Evolutionary conservation across 1,284 basidiomycete genomes (phyloP).

Genomic region (Chalciporus sp.): DNA sequence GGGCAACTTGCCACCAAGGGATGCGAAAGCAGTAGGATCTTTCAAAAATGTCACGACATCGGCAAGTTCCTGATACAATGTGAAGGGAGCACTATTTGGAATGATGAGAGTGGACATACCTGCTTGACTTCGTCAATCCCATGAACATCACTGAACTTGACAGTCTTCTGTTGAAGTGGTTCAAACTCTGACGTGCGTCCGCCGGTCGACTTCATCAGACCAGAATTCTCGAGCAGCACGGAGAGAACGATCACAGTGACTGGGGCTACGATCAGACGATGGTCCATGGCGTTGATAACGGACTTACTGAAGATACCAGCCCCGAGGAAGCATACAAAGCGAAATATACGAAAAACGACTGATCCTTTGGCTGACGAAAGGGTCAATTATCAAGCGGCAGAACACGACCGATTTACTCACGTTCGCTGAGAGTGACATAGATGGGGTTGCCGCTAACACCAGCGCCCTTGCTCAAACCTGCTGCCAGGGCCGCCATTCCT

Average conservation of each 20-base stretch:
- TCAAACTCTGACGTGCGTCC: conserved; percentile 78
- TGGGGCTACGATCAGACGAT: conserved; percentile 30
- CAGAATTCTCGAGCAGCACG: conserved; percentile 89
- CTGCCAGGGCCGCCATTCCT: conserved; percentile 44
- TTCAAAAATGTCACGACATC: conserved; percentile 94
- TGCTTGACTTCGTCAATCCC: conserved; percentile 94
- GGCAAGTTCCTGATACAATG: conserved; percentile 70
- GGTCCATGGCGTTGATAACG: neutral
- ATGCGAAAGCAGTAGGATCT: conserved; percentile 86
- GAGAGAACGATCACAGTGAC: conserved; percentile 78
- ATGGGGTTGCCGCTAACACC: conserved; percentile 62
- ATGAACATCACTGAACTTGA: conserved; percentile 92
- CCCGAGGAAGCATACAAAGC: conserved; percentile 56
- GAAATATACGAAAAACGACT: conserved; percentile 61
- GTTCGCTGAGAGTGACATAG: conserved; percentile 78
- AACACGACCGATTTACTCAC: conserved; percentile 43
- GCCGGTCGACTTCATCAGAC: conserved; percentile 81
- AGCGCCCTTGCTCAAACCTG: conserved; percentile 43
- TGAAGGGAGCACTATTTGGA: neutral
- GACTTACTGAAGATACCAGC: conserved; percentile 56
- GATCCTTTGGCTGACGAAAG: conserved; percentile 59
- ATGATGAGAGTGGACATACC: conserved; percentile 38
- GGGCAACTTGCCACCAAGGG: conserved; percentile 88
- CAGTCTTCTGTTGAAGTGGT: conserved; percentile 73
- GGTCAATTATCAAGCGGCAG: neutral